Base-by-base conservation (phyloP, 2,329 filamentous ascomycete species). In the Teratosphaeria epicoccoides region DNA sequence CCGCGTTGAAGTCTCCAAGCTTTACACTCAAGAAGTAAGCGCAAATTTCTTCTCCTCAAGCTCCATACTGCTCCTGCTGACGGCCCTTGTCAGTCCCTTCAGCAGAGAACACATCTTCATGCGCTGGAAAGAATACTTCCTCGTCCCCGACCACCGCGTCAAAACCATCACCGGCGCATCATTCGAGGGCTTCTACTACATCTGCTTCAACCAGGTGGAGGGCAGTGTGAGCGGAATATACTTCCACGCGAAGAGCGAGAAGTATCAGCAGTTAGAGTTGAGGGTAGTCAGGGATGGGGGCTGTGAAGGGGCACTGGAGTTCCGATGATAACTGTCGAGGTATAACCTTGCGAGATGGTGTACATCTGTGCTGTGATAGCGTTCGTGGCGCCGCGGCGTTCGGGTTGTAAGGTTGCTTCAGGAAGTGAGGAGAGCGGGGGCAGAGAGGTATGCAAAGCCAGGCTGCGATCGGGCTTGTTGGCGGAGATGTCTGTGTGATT, bases 131-230 rank as follows among this genome's bases (percentile, higher is more conserved):
- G 93, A 98, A 66, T 89, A 95, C 63, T 98, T 98, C 63, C 75
- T 98, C 0, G 93, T 98, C 0, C 93, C 93, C 1, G 90, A 98
- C 64, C 93, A 98, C 68, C 81, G 87, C 14, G 89, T 97, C 20
- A 81, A 85, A 55, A 94, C 87, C 10, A 95, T 98, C 55, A 87
- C 83, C 28, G 93, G 93, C 17, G 93, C 93, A 6, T 97, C 91
- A 65, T 98, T 97, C 55, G 93, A 98, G 66, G 93, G 93, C 0
- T 98, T 98, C 68, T 98, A 97, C 68, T 98, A 98, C 66, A 97
- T 98, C 59, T 96, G 90, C 73, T 97, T 97, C 74, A 95, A 97
- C 69, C 91, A 97, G 70, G 74, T 88, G 47, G 80, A 84, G 57
- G 93, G 91, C 6, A 84, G 80, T 57, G 86, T 98, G 40, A 90